These are phyloP conservation scores for Herpetomonas samuelpessoai DNA, from an alignment of 208 protist genomes.

Conservation along the genomic window DNA sequence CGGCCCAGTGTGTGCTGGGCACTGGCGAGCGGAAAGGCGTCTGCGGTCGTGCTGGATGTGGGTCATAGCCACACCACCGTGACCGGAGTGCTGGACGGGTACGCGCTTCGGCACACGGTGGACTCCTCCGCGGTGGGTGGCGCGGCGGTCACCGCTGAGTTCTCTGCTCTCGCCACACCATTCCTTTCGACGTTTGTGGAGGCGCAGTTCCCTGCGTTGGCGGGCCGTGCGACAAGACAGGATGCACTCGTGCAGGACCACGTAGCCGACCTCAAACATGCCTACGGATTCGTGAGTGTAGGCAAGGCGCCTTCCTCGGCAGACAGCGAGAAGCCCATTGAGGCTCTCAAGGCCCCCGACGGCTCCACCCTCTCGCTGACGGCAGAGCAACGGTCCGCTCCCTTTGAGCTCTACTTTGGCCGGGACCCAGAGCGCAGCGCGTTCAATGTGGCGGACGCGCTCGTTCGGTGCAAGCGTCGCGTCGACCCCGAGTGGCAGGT, in stretches of 20 bases:
- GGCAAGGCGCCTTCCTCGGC: slow-evolving; percentile 7
- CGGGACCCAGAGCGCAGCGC: not conserved
- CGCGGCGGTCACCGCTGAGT: slow-evolving; percentile 47
- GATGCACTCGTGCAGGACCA: slow-evolving; percentile 15
- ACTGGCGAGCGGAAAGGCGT: slow-evolving; percentile 52
- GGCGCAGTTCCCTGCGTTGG: slow-evolving; percentile 10
- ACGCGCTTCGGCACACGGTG: slow-evolving; percentile 62
- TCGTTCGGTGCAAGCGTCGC: slow-evolving; percentile 38
- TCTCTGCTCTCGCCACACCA: slow-evolving; percentile 11
- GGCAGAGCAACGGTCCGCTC: slow-evolving; percentile 21
- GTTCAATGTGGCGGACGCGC: slow-evolving; percentile 36
- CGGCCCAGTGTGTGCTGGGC: slow-evolving; percentile 78
- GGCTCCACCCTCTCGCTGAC: slow-evolving; percentile 33
- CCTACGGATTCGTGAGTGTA: slow-evolving; percentile 19
- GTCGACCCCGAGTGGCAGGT: slow-evolving; percentile 80
- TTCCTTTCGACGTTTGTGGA: not conserved
- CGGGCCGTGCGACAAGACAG: slow-evolving; percentile 10
- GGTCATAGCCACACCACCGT: slow-evolving; percentile 72
- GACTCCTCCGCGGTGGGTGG: slow-evolving; percentile 47
- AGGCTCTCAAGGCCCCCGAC: slow-evolving; percentile 38
- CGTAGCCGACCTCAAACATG: slow-evolving; percentile 34
- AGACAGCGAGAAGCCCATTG: not conserved
- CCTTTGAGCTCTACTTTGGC: slow-evolving; percentile 68
- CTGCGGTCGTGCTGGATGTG: slow-evolving; percentile 74
- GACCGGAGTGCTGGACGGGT: slow-evolving; percentile 81